Evolutionary conservation across 148 eudicot species (phyloP).

Genomic region (Cornus controversa): DNA sequence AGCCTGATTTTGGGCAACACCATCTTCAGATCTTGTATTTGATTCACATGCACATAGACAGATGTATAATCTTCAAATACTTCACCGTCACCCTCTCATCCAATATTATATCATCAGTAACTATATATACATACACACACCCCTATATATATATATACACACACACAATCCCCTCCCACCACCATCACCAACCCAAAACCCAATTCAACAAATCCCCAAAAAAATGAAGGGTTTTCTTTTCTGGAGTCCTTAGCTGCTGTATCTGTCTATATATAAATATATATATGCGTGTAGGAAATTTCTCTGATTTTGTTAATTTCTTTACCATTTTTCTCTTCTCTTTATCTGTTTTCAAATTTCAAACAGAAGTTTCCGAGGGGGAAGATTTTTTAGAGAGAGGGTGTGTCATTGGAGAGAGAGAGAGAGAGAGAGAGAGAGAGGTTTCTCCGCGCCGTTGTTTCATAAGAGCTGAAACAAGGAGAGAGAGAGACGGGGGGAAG

Average conservation of each 20-base stretch:
- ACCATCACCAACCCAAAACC: not conserved
- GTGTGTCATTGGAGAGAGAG: not conserved
- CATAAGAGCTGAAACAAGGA: not conserved
- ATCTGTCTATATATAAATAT: too few relatives aligned
- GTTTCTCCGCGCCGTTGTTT: constrained; percentile 23
- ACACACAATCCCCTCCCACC: not conserved
- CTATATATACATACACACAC: not conserved
- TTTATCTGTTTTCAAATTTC: not conserved
- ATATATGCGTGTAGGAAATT: too few relatives aligned
- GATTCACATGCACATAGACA: constrained; percentile 2
- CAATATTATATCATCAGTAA: not conserved
- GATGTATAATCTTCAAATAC: not conserved
- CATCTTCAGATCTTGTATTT: constrained; percentile 33
- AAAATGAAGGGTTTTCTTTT: not conserved
- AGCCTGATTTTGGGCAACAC: constrained; percentile 18
- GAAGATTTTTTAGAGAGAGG: not conserved
- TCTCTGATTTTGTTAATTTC: not conserved
- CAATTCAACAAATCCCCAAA: not conserved
- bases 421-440: not conserved
- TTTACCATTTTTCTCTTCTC: not conserved
- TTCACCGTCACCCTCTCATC: constrained; percentile 7
- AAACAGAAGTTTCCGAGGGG: constrained; percentile 1
- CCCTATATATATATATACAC: not conserved
- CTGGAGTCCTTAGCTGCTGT: too few relatives aligned
- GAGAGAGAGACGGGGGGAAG: too few relatives aligned